A percentile compares a stretch with the other conserved stretches of the same genome.
phyloP scores from a whole-genome alignment of 352 stramenopile species.

The Phytophthora rubi region DNA sequence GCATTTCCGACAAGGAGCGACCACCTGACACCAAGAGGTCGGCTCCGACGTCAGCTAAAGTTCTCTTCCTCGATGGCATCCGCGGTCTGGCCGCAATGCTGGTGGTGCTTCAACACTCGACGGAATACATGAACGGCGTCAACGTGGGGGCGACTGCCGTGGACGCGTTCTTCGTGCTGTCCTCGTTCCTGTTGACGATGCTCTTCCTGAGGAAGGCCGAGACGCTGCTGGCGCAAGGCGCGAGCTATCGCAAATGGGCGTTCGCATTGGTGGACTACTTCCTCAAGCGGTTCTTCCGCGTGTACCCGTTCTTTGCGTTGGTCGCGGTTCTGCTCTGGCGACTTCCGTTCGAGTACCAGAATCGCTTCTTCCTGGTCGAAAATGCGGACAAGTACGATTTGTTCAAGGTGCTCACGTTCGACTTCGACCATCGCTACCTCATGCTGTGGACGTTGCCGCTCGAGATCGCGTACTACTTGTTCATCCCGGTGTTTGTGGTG shows the following conservation, averaged over 20 bases:
- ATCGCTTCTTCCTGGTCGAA: slow-evolving; percentile 27
- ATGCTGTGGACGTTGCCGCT: slow-evolving; percentile 20
- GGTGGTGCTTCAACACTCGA: slow-evolving; percentile 29
- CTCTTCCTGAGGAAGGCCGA: slow-evolving; percentile 28
- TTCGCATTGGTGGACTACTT: slow-evolving; percentile 43
- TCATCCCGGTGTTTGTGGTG: slow-evolving; percentile 41
- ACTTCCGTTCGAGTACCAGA: slow-evolving; percentile 26
- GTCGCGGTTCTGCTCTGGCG: slow-evolving; percentile 29
- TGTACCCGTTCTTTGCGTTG: slow-evolving; percentile 51
- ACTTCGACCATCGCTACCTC: slow-evolving; percentile 22
- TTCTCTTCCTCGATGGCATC: slow-evolving; percentile 26
- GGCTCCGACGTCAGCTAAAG: background rate
- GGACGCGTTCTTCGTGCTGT: slow-evolving; percentile 38
- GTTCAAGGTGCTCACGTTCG: slow-evolving; percentile 44
- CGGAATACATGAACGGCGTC: slow-evolving; percentile 15
- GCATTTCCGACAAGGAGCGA: background rate
- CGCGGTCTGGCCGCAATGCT: slow-evolving; percentile 16
- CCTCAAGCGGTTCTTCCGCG: slow-evolving; percentile 50
- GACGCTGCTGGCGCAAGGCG: slow-evolving; percentile 18
- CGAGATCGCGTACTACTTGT: slow-evolving; percentile 54
- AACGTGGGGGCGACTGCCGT: slow-evolving; percentile 24
- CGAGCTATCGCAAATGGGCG: slow-evolving; percentile 18
- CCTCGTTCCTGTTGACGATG: slow-evolving; percentile 32
- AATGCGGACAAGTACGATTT: slow-evolving; percentile 29
- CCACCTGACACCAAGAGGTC: slow-evolving; percentile 2